Base-by-base conservation (phyloP, 345 rosid species). In the Euphorbia lathyris region DNA sequence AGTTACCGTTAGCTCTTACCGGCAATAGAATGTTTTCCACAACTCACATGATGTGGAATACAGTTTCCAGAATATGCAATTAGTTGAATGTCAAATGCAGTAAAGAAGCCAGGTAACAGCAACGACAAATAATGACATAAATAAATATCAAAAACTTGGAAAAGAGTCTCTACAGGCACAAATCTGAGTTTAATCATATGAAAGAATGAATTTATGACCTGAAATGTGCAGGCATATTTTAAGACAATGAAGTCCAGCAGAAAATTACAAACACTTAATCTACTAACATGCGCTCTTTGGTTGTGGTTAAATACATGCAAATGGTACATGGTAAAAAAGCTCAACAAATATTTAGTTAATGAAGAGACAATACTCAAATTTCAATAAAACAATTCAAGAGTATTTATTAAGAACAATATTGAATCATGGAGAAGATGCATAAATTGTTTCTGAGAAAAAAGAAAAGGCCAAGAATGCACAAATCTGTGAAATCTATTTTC, bases 51-150 rank as follows among this genome's bases (percentile, higher is more conserved):
- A 36, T 27, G 5, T 4, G 12, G 6, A 58, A 45, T 1, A 20
- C 17, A 42, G 29, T 38, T 67, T 3, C 27, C 38, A 53, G 16
- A 56, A 62, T 4, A 8, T 50, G 45, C 12, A 58, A 58, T 26
- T 27, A 20, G 22, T 52, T 57, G 26, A 23, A 53, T 52, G 57
- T 68, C 64, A 34, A 38, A 69, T 58, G 34, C 19, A 70, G 19
- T 60, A 71, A 19, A 71, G 32, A 17, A 63, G 59, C 22, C 59
- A 47, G 58, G 34, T n/a, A 47, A 23, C 60, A 69, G 45, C 3
- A 14, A 61, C 16, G 22, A 9, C 27, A 51, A 43, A 22, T 0
- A 20, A 38, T 30, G 47, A 16, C 20, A 25, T 16, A 42, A 5
- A 16, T 38, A 52, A 26, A 26, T 8, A 27, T 16, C 38, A 22